Conservation (phyloP, 495 filamentous ascomycete species). For the Clavariopsis aquatica region DNA sequence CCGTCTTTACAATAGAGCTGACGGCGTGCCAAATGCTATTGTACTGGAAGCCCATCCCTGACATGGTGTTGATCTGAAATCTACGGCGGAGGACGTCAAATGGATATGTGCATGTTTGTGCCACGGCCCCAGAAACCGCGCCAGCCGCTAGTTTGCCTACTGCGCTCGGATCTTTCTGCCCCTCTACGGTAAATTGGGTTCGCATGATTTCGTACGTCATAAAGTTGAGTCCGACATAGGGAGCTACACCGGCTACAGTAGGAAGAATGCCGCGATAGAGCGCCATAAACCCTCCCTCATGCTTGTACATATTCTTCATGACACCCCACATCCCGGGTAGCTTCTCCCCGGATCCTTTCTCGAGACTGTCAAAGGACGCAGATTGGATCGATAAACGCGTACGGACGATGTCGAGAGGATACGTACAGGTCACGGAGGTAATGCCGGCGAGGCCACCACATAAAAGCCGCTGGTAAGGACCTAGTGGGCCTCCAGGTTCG, state of each 20-base stretch:
- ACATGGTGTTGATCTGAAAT: conserved; percentile 99
- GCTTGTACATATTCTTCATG: conserved; percentile 80
- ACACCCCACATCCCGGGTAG: conserved; percentile 93
- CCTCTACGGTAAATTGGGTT: conserved; percentile 81
- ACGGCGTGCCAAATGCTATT: conserved; percentile 83
- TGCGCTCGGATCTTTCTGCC: conserved; percentile 77
- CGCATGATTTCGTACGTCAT: conserved; percentile 94
- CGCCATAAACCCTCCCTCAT: conserved; percentile 79
- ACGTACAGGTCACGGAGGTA: conserved; percentile 80
- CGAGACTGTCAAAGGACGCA: conserved; percentile 82
- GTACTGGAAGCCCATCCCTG: conserved; percentile 96
- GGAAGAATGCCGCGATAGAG: conserved; percentile 92
- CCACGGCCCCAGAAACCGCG: conserved; percentile 90
- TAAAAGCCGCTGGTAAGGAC: conserved; percentile 67
- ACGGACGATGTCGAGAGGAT: conserved; percentile 93
- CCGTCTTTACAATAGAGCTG: conserved; percentile 73
- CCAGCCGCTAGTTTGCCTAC: conserved; percentile 83
- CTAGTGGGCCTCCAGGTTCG: conserved; percentile 65
- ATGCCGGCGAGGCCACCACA: conserved; percentile 91
- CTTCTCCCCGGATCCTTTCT: conserved; percentile 53
- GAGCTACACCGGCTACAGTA: conserved; percentile 92
- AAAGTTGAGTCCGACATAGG: conserved; percentile 96
- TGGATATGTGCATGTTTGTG: conserved; percentile 97
- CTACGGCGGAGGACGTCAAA: conserved; percentile 95
- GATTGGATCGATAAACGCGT: conserved; percentile 95